phyloP scores from a whole-genome alignment of 495 filamentous ascomycete species.

The Jackrogersella multiformis region DNA sequence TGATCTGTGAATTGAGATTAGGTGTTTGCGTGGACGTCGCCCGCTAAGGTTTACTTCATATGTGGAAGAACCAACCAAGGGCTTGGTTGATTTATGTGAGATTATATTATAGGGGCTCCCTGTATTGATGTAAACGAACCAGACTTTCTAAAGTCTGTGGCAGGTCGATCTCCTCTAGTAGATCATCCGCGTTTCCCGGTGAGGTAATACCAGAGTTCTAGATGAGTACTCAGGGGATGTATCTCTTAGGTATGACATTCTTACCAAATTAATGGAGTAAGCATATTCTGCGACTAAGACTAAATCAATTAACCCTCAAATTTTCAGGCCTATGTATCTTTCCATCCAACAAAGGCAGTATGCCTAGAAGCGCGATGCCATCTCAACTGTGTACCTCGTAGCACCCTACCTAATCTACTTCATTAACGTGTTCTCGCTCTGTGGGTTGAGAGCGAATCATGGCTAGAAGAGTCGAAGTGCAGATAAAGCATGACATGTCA shows the following conservation, averaged over 20 bases:
- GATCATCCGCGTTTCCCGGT: neutral
- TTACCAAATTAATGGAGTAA: neutral
- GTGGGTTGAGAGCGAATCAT: neutral
- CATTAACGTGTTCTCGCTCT: neutral
- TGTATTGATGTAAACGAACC: neutral
- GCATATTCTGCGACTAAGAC: neutral
- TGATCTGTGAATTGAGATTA: constrained; percentile 7
- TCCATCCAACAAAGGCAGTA: neutral
- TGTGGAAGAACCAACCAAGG: neutral
- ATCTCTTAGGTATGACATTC: no score
- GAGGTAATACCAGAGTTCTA: neutral
- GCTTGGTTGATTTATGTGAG: neutral
- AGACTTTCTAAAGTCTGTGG: neutral
- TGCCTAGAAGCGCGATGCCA: neutral
- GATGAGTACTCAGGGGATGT: neutral
- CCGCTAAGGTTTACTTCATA: neutral
- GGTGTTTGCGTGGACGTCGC: constrained; percentile 2
- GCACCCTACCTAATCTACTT: neutral
- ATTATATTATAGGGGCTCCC: neutral
- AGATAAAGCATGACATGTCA: neutral
- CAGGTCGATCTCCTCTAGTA: neutral
- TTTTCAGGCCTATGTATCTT: neutral
- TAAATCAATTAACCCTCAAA: neutral
- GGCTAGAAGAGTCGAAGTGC: constrained; percentile 9
- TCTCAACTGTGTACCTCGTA: neutral